Base-by-base conservation (phyloP, 208 protist genomes). In the Crithidia sp. region DNA sequence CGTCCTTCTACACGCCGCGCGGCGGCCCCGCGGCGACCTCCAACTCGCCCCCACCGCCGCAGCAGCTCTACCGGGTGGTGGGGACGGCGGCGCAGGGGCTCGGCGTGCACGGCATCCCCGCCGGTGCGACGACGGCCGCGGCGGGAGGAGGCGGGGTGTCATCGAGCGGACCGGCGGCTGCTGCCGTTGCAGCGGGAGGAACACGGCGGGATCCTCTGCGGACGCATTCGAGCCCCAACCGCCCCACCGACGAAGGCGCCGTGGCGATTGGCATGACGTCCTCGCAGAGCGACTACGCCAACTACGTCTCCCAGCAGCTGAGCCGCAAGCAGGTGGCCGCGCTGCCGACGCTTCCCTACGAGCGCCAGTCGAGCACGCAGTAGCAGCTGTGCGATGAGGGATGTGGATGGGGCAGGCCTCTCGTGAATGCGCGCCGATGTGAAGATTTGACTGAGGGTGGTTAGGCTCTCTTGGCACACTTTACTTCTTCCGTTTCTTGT, bases 281-380 rank as follows among this genome's bases (percentile, higher is more conserved):
- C 3, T 86, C 90, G 59, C 86, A 92, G 57, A 81, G 74, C 9
- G 77, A 82, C 36, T 91, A 92, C 73, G 82, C 83, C 4, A 76
- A 73, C 14, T 83, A 76, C 55, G 90, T 92, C n/a, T 79, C 85
- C 19, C 60, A 76, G 28, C 82, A 91, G 52, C 44, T 85, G 14
- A 87, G 76, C 43, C 84, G 82, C 16, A 75, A 80, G 16, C 73
- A 79, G 19, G 73, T 94, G 4, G 79, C 84, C 28, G 60, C 64
- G 2, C 76, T 94, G 14, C 86, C 86, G 7, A 67, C 84, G 16
- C 71, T 94, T 10, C 86, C 85, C 2, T 94, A 94, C 66, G 84
- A 90, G 43, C 76, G 71, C 4, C 37, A 58, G 41, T 45, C 64
- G 2, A 74, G 28, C 19, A 28, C 67, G 45, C 45, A 49, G 45